Conservation (phyloP, 208 protist species). For the Crithidia acanthocephali region DNA sequence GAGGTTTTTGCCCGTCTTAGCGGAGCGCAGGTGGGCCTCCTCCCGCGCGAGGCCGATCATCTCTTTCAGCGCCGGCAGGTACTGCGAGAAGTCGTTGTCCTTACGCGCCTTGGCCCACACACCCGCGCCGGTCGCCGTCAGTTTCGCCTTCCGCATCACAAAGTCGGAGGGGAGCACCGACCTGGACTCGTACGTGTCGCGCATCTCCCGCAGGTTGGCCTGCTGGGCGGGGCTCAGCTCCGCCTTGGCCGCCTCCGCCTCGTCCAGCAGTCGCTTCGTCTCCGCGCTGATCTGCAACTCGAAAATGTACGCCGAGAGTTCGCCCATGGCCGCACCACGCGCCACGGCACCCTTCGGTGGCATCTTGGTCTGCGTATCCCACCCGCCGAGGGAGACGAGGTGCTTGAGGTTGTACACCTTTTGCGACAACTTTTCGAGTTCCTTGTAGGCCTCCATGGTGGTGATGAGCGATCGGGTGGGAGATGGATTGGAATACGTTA, state of each 20-base stretch:
- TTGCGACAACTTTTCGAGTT: conserved; percentile 49
- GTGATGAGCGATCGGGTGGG: not conserved
- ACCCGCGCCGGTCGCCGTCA: conserved; percentile 37
- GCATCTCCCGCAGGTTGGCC: conserved; percentile 81
- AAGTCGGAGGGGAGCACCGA: conserved; percentile 56
- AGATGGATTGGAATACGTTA: too few species aligned
- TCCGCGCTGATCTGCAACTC: conserved; percentile 43
- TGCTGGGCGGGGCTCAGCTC: conserved; percentile 49
- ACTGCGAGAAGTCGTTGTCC: conserved; percentile 68
- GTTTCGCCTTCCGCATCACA: conserved; percentile 41
- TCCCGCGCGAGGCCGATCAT: conserved; percentile 70
- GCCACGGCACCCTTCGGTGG: conserved; percentile 63
- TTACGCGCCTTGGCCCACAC: conserved; percentile 64
- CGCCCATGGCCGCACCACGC: conserved; percentile 59
- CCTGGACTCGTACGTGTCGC: conserved; percentile 28
- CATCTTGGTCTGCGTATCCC: conserved; percentile 83
- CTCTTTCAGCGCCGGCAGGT: conserved; percentile 72
- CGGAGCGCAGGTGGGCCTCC: conserved; percentile 54
- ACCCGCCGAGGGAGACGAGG: conserved; percentile 44
- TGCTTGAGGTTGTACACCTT: conserved; percentile 53
- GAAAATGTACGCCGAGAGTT: conserved; percentile 40
- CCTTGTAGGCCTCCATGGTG: conserved; percentile 59
- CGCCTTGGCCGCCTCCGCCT: conserved; percentile 29
- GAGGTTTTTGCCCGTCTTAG: conserved; percentile 36
- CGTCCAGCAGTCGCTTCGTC: conserved; percentile 36